Percentiles rank a stretch among this genome's conserved stretches.
Conservation (phyloP, 192 early-diverging fungal genomes). For the Coemansia sp. region DNA sequence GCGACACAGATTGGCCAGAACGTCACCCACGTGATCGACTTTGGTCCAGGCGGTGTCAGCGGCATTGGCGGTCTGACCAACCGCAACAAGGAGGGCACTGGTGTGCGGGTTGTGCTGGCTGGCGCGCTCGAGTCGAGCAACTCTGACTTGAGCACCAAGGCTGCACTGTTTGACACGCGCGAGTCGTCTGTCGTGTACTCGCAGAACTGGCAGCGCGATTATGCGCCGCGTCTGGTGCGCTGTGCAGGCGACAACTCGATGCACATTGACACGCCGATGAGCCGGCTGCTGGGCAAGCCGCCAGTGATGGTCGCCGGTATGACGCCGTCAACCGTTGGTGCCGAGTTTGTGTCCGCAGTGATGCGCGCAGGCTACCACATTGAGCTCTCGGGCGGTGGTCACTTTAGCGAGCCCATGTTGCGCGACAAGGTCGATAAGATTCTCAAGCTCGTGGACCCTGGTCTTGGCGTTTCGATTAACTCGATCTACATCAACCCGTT, state of each 20-base stretch:
- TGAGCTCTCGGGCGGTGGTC: constrained; percentile 82
- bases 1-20: constrained; percentile 54
- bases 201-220: constrained; percentile 79
- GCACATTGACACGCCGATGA: constrained; percentile 84
- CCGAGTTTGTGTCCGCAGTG: constrained; percentile 76
- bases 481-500: constrained; percentile 86
- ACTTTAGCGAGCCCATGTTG: constrained; percentile 78
- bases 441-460: constrained; percentile 70
- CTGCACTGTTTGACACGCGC: constrained; percentile 77
- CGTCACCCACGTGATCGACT: constrained; percentile 88
- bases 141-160: constrained; percentile 71
- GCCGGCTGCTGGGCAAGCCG: constrained; percentile 79
- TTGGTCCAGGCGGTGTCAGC: constrained; percentile 84
- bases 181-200: constrained; percentile 61
- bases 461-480: constrained; percentile 84
- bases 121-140: constrained; percentile 48
- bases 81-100: constrained; percentile 91
- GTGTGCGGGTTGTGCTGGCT: constrained; percentile 58
- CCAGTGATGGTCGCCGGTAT: constrained; percentile 91
- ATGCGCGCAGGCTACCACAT: constrained; percentile 88
- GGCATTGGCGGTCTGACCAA: constrained; percentile 87
- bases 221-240: constrained; percentile 73
- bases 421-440: constrained; percentile 79
- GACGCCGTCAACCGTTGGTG: constrained; percentile 80
- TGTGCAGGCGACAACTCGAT: constrained; percentile 61